Conservation (phyloP, 2,329 filamentous ascomycete species). For the Neopestalotiopsis sp. region DNA sequence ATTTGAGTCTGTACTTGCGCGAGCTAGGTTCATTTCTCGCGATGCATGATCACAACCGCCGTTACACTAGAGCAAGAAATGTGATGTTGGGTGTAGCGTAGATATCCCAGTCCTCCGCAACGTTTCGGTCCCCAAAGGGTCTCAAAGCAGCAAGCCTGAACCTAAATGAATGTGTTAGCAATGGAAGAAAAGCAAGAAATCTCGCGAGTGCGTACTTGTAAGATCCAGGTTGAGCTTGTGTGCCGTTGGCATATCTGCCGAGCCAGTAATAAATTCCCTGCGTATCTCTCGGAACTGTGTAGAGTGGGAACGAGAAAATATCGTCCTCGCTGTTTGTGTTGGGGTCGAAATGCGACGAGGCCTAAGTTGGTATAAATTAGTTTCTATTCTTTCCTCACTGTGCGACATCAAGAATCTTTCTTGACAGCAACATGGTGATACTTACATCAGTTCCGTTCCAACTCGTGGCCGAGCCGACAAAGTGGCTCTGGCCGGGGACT, state of each 20-base stretch:
- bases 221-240: constrained; percentile 45
- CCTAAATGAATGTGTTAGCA: background rate
- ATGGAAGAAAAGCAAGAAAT: too few relatives aligned
- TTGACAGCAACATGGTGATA: too few relatives aligned
- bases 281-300: constrained; percentile 39
- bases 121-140: background rate
- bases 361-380: too few relatives aligned
- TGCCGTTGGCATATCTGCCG: constrained; percentile 47
- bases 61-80: background rate
- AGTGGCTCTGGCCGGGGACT: constrained; percentile 42
- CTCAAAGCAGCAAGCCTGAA: constrained; percentile 5
- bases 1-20: too few relatives aligned
- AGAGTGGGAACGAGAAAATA: constrained; percentile 44
- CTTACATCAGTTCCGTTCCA: constrained; percentile 38
- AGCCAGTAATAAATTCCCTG: constrained; percentile 46
- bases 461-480: constrained; percentile 48
- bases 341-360: constrained; percentile 42
- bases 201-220: constrained; percentile 39
- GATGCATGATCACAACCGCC: too few relatives aligned
- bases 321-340: constrained; percentile 42
- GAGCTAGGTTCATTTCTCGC: too few relatives aligned
- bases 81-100: constrained; percentile 4
- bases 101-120: constrained; percentile 8
- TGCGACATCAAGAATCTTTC: too few relatives aligned
- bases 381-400: too few relatives aligned